Base-by-base conservation (phyloP, 1,284 basidiomycete genomes). In the Leucoagaricus sp. region DNA sequence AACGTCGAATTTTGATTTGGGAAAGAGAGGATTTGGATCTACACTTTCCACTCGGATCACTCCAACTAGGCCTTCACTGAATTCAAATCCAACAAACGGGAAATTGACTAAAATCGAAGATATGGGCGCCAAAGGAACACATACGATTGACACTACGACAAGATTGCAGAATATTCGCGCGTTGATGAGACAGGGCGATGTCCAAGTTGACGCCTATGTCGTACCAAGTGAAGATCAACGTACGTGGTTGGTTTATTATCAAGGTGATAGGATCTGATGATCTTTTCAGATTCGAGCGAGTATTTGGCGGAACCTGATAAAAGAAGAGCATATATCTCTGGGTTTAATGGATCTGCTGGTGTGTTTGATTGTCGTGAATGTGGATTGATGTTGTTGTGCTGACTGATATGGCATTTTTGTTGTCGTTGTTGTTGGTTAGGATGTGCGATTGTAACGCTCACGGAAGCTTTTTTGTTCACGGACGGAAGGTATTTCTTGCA, bases 401-500 rank as follows among this genome's bases (percentile, higher is more conserved):
- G 15, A 49, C 42, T 54, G 13, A 36, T 29, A 17, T 12, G 25
- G n/a, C n/a, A n/a, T n/a, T n/a, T n/a, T n/a, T n/a, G n/a, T n/a
- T n/a, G n/a, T n/a, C n/a, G n/a, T n/a, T n/a, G n/a, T n/a, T n/a
- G 15, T 8, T 38, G 53, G n/a, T 17, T 61, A 91, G 91, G 92
- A 60, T 90, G 83, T 64, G 96, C 93, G 13, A 74, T 96, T 47
- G 78, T 98, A 19, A 94, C 93, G 0, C 70, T 77, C 49, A 78
- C 85, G 26, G 78, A 85, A 26, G 94, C 93, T 0, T 86, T 80
- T 59, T 76, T 95, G 47, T 96, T 95, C 70, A 97, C 95, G 1
- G 96, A 98, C 75, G 96, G 96, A 1, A 78, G 96, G 44, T 99
- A 98, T 72, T 97, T 91, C 68, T 75, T 97, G 12, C 96, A 98